Percentiles rank a stretch among this genome's conserved stretches.
phyloP scores from a whole-genome alignment of 2,329 filamentous ascomycete genomes.

The Podosphaera fusca region DNA sequence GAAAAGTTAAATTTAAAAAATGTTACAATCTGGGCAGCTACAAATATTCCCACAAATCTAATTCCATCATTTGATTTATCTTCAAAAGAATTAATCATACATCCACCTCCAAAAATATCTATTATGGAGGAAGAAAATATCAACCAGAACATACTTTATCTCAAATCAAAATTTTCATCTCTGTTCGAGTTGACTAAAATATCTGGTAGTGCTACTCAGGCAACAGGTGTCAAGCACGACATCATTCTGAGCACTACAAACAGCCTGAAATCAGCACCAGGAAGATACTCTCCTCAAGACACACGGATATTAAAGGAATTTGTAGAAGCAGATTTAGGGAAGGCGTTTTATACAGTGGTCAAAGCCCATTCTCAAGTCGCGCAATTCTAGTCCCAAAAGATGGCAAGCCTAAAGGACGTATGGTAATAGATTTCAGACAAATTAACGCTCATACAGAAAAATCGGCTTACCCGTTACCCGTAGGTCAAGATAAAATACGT shows the following conservation, averaged over 20 bases:
- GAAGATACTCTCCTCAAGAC: neutral
- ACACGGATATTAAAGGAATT: neutral
- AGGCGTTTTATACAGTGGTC: neutral
- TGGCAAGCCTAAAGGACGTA: neutral
- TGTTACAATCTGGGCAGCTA: neutral
- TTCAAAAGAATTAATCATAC: neutral
- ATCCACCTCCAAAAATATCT: neutral
- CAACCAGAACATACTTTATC: neutral
- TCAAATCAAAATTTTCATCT: too few species aligned
- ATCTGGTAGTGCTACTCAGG: neutral
- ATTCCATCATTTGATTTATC: neutral
- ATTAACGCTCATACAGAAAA: neutral
- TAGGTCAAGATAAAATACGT: neutral
- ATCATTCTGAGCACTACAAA: neutral
- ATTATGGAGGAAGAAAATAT: neutral
- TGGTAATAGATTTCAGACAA: neutral
- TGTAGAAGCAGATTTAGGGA: neutral
- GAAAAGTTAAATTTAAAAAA: neutral
- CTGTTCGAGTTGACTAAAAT: neutral
- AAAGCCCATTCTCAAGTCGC: neutral
- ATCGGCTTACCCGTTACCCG: neutral
- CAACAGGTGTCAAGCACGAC: neutral
- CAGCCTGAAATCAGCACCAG: neutral
- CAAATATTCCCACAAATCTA: neutral
- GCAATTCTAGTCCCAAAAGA: neutral